These are phyloP conservation scores for Fusarium citri DNA, from an alignment of 2,329 filamentous ascomycete species.

Conservation along the genomic window DNA sequence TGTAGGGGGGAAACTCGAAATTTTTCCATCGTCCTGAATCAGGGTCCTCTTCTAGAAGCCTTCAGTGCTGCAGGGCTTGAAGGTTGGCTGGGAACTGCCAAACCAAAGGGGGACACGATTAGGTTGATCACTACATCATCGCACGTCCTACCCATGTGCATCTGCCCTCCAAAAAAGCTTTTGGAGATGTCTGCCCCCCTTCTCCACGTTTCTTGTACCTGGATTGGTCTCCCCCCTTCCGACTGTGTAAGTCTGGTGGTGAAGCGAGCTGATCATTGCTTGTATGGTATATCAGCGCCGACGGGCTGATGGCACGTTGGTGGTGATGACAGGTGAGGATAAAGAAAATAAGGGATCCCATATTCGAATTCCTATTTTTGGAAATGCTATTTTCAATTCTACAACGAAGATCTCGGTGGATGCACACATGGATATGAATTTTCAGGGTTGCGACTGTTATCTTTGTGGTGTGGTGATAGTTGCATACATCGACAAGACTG, in stretches of 20 bases:
- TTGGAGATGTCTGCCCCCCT: slow-evolving; percentile 30
- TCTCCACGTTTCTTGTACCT: slow-evolving; percentile 32
- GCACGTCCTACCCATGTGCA: slow-evolving; percentile 38
- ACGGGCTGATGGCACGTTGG: slow-evolving; percentile 29
- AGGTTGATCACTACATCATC: slow-evolving; percentile 43
- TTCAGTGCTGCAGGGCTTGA: slow-evolving; percentile 31
- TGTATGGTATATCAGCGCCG: slow-evolving; percentile 26
- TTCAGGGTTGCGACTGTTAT: slow-evolving; percentile 1
- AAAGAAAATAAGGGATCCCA: slow-evolving; percentile 19
- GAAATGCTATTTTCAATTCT: slow-evolving; percentile 37
- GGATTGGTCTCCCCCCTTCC: slow-evolving; percentile 9
- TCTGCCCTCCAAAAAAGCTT: slow-evolving; percentile 30
- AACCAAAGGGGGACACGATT: slow-evolving; percentile 34
- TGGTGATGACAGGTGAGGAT: slow-evolving; percentile 21
- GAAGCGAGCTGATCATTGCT: slow-evolving; percentile 39
- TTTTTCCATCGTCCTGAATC: slow-evolving; percentile 20
- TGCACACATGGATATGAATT: slow-evolving; percentile 2
- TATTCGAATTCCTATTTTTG: slow-evolving; percentile 33
- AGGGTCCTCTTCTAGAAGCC: slow-evolving; percentile 39
- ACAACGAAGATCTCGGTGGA: slow-evolving; percentile 21
- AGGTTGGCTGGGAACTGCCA: slow-evolving; percentile 31
- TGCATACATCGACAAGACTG: slow-evolving; percentile 10
- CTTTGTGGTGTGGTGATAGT: slow-evolving; percentile 10
- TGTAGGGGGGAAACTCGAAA: background rate
- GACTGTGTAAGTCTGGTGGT: slow-evolving; percentile 23